Percentiles rank a stretch among this genome's conserved stretches.
phyloP scores from a whole-genome alignment of 805 yeast species.

The Blastobotrys parvus region DNA sequence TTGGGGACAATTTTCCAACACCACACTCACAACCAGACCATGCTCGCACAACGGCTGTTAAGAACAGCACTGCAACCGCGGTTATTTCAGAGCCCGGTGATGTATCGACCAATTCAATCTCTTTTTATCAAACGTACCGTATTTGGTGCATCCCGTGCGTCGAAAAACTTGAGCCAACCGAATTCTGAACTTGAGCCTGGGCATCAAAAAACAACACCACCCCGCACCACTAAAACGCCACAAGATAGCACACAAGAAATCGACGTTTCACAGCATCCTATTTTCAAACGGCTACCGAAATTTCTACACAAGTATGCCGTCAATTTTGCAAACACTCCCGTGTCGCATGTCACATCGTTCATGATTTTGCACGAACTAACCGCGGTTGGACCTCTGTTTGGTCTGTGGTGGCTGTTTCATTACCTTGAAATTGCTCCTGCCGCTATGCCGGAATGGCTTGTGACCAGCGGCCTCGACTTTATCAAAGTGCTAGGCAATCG shows the following conservation, averaged over 20 bases:
- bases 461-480: conserved; percentile 49
- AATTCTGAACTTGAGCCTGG: no score
- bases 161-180: not conserved
- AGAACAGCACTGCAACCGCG: no score
- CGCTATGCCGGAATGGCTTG: conserved; percentile 51
- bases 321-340: conserved; percentile 46
- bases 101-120: no score
- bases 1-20: no score
- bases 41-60: no score
- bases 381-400: conserved; percentile 63
- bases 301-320: conserved; percentile 43
- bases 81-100: no score
- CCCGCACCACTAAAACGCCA: no score
- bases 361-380: conserved; percentile 64
- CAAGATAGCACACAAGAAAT: no score
- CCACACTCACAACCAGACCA: no score
- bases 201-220: no score
- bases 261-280: conserved; percentile 15
- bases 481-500: conserved; percentile 41
- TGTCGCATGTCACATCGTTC: conserved; percentile 55
- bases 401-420: conserved; percentile 60
- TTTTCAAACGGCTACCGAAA: conserved; percentile 40
- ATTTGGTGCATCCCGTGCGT: not conserved
- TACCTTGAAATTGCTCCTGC: conserved; percentile 44
- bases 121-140: not conserved